Evolutionary conservation across 495 filamentous ascomycete genomes (phyloP), one percentile per base, ranked within the genome.

Genomic region (Penicillium flavigenum): DNA sequence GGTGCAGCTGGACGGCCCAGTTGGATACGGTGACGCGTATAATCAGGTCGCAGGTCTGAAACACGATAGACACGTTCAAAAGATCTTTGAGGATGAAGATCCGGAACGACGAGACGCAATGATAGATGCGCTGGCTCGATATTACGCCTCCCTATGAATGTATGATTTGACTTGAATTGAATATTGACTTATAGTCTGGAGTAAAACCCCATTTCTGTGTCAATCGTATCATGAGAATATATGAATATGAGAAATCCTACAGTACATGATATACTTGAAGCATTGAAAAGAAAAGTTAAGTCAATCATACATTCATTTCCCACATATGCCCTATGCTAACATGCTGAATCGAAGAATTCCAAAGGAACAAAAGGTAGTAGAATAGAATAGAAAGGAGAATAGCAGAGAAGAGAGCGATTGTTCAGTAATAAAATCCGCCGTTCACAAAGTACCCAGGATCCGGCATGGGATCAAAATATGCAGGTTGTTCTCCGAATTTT

Each of bases 371-470:
- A 39, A 3, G 11, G 42, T 31, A 47, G 1, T 16, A 38, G 1
- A 44, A 41, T 26, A 38, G 31, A 52, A 19, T 38, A 50, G 16
- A 41, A 6, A 16, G 36, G 31, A 51, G 3, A 11, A 38, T 4
- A 44, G 32, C 26, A 38, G 31, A 52, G 27, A 45, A 52, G 11
- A 46, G 34, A 46, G 16, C 19, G 54, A 31, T 29, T 29, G 31
- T 22, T 63, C 51, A 62, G 46, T 69, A 61, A 45, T 61, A 64
- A 31, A 72, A 36, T 11, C 63, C 60, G 0, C 60, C 50, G 47
- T 71, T 73, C n/a, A 58, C 54, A 59, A 70, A 70, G 49, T 70
- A 75, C 5, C 61, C 45, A 14, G 69, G 51, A 26, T 72, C 71
- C 2, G 57, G 32, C 26, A 67, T 64, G 3, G 60, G 56, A 10